Percentiles rank a stretch among this genome's conserved stretches.
phyloP scores from a whole-genome alignment of 306 rosid genomes.

The Carpinus viminea region DNA sequence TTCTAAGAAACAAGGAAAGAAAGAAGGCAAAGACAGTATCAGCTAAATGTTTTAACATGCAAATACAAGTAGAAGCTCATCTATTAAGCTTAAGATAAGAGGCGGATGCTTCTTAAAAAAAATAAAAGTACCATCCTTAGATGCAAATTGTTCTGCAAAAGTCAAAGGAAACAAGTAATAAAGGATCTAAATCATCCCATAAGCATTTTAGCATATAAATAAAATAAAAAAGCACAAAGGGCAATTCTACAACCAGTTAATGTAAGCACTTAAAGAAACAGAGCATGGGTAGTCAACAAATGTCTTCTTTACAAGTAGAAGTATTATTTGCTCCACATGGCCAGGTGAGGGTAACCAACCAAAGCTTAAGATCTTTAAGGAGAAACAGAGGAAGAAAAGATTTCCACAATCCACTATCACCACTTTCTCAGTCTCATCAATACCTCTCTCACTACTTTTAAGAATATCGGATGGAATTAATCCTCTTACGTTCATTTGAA shows the following conservation, averaged over 20 bases:
- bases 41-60: not conserved
- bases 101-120: not conserved
- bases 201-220: not conserved
- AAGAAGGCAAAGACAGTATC: not conserved
- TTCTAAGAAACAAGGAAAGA: not conserved
- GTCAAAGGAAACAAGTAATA: not conserved
- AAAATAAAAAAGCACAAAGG: not conserved
- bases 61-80: not conserved
- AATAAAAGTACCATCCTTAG: not conserved
- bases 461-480: too few species aligned
- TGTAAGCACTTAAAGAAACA: not conserved
- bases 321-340: not conserved
- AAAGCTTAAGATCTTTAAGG: too few species aligned
- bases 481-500: too few species aligned
- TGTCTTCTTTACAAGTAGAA: not conserved
- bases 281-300: not conserved
- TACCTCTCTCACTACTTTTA: too few species aligned
- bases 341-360: not conserved
- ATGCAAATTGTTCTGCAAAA: not conserved
- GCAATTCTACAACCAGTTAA: not conserved
- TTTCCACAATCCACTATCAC: too few species aligned
- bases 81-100: not conserved
- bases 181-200: conserved; percentile 3
- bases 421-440: too few species aligned
- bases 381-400: too few species aligned